Evolutionary conservation across 148 eudicot species (phyloP).

Genomic region (Cornus kousa): DNA sequence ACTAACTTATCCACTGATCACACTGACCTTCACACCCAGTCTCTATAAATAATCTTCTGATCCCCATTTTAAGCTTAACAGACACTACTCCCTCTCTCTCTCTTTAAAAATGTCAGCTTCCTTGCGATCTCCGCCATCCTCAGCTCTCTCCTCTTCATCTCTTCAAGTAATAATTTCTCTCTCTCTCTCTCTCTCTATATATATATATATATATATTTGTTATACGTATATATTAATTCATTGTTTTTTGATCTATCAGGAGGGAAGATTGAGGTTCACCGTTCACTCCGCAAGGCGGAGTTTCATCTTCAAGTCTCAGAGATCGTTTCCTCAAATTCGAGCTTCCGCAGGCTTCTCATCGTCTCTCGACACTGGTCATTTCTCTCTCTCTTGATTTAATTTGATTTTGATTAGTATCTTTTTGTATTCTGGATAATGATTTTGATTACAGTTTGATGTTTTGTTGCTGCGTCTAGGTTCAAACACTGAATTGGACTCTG

Average conservation of each 20-base stretch:
- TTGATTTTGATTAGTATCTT: not conserved
- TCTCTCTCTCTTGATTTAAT: not conserved
- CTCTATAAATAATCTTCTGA: not conserved
- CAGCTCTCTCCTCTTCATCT: constrained; percentile 30
- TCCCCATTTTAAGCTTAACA: not conserved
- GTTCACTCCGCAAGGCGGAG: constrained; percentile 30
- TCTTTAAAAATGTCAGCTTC: constrained; percentile 30
- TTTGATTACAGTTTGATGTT: not conserved
- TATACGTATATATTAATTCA: not conserved
- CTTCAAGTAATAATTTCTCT: constrained; percentile 14
- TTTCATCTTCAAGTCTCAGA: constrained; percentile 34
- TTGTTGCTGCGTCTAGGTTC: constrained; percentile 35
- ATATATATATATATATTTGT: not conserved
- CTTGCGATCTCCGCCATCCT: constrained; percentile 30
- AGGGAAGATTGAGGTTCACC: constrained; percentile 24
- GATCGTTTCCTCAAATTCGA: constrained; percentile 48
- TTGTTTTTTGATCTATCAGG: constrained; percentile 34
- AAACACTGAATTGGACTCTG: constrained; percentile 72
- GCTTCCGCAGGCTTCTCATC: constrained; percentile 53
- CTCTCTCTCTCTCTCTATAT: not conserved
- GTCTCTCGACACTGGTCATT: constrained; percentile 55
- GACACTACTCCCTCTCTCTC: not conserved
- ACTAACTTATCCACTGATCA: not conserved
- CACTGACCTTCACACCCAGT: not conserved
- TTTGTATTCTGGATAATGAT: not conserved